Conservation (phyloP, 2,329 filamentous ascomycete species). For the Fusarium nelsonii region DNA sequence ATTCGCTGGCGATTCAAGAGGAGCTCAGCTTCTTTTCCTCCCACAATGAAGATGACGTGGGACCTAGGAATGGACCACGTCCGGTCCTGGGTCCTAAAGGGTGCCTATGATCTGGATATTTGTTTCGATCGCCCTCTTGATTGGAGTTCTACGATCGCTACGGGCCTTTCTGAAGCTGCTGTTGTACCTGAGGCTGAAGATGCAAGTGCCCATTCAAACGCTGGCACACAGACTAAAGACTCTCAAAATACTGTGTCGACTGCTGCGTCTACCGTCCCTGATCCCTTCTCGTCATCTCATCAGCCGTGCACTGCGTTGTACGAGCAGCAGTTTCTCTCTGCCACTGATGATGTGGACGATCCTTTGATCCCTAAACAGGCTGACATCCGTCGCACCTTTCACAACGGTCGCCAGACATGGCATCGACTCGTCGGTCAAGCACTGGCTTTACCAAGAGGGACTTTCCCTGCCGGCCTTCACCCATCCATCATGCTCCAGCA, state of each 20-base stretch:
- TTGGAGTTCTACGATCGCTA: slow-evolving; percentile 46
- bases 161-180: slow-evolving; percentile 44
- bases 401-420: slow-evolving; percentile 42
- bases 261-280: slow-evolving; percentile 25
- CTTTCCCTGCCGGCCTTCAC: slow-evolving; percentile 41
- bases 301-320: slow-evolving; percentile 17
- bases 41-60: slow-evolving; percentile 48
- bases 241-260: slow-evolving; percentile 25
- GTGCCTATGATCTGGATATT: slow-evolving; percentile 39
- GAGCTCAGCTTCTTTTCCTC: slow-evolving; percentile 15
- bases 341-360: slow-evolving; percentile 38
- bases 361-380: slow-evolving; percentile 40
- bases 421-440: slow-evolving; percentile 38
- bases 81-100: slow-evolving; percentile 47
- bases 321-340: slow-evolving; percentile 29
- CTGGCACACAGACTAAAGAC: slow-evolving; percentile 15
- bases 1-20: slow-evolving; percentile 17
- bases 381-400: slow-evolving; percentile 42
- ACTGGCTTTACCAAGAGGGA: slow-evolving; percentile 35
- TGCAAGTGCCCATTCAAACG: slow-evolving; percentile 40
- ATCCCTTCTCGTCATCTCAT: slow-evolving; percentile 17
- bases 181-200: slow-evolving; percentile 33
- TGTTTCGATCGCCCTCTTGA: slow-evolving; percentile 41
- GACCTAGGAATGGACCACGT: slow-evolving; percentile 48
- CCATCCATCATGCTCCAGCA: slow-evolving; percentile 45